Percentiles rank a stretch among this genome's conserved stretches.
Conservation (phyloP, 805 yeast species). For the Saccharomycopsis capsularis region DNA sequence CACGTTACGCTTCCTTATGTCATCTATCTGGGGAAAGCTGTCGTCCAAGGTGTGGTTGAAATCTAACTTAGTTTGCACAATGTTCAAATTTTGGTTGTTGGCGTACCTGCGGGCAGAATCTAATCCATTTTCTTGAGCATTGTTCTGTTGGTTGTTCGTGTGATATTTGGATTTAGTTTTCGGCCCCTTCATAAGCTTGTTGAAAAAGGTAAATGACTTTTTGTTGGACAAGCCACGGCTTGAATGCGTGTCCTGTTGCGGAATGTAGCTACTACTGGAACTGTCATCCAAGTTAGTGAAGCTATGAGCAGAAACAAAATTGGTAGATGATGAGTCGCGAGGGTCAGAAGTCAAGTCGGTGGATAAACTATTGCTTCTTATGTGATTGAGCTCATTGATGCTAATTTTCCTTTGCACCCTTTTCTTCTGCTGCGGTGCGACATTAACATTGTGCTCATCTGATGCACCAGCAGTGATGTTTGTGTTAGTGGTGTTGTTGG, state of each 20-base stretch:
- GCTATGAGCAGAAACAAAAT: not conserved
- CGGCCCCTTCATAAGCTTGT: slow-evolving; percentile 12
- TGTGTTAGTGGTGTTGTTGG: not conserved
- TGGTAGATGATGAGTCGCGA: too few relatives aligned
- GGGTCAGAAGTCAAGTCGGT: not conserved
- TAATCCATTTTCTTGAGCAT: not conserved
- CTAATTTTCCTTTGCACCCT: slow-evolving; percentile 15
- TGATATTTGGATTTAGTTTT: not conserved
- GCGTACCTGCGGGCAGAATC: slow-evolving; percentile 3
- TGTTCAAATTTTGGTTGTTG: slow-evolving; percentile 3
- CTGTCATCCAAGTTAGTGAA: not conserved
- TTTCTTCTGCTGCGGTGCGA: not conserved
- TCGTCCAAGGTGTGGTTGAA: slow-evolving; percentile 1
- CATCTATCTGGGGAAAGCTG: not conserved
- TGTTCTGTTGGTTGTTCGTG: not conserved
- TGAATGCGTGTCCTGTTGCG: not conserved
- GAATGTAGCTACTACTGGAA: not conserved
- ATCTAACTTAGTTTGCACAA: slow-evolving; percentile 8
- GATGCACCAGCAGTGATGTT: not conserved
- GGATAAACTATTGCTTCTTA: slow-evolving; percentile 16
- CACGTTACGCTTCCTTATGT: not conserved
- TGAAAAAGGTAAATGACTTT: slow-evolving; percentile 16
- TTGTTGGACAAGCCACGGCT: slow-evolving; percentile 1
- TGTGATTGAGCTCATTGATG: slow-evolving; percentile 16
- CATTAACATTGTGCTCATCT: not conserved